Percentiles rank a stretch among this genome's conserved stretches.
These are phyloP conservation scores for Phytophthora gonapodyides DNA, from an alignment of 352 stramenopile species.

Conservation along the genomic window DNA sequence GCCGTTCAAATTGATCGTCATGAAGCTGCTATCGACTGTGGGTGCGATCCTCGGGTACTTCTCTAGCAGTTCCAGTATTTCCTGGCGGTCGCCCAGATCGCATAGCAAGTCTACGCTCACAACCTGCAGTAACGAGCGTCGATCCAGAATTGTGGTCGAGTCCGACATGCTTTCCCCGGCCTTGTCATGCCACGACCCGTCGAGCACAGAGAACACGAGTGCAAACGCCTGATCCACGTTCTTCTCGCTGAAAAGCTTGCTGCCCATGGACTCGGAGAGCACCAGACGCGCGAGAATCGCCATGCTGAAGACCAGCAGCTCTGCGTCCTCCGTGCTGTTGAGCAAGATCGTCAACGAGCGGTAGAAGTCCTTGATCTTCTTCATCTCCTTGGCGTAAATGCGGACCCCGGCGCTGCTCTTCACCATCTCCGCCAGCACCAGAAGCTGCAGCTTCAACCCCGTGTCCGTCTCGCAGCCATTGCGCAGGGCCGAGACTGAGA, in stretches of 20 bases:
- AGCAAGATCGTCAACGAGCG: conserved; percentile 80
- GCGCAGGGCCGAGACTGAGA: conserved; percentile 50
- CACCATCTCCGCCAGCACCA: conserved; percentile 70
- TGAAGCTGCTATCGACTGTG: conserved; percentile 57
- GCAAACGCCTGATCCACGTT: conserved; percentile 77
- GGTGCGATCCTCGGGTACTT: conserved; percentile 51
- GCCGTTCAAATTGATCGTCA: conserved; percentile 72
- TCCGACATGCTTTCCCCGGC: conserved; percentile 28
- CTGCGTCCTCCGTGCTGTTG: conserved; percentile 75
- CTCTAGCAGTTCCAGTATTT: conserved; percentile 62
- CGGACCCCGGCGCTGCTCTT: conserved; percentile 72
- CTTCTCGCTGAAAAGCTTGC: conserved; percentile 82
- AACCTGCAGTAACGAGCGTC: conserved; percentile 50
- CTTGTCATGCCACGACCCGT: conserved; percentile 52
- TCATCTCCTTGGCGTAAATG: conserved; percentile 81
- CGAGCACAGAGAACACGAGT: conserved; percentile 75
- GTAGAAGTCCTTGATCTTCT: conserved; percentile 81
- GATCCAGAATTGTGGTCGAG: conserved; percentile 44
- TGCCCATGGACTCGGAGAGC: conserved; percentile 71
- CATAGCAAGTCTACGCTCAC: conserved; percentile 72
- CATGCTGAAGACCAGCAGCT: conserved; percentile 82
- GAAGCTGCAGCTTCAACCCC: conserved; percentile 67
- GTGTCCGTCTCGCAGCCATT: conserved; percentile 51
- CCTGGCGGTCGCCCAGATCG: conserved; percentile 59
- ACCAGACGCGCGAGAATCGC: conserved; percentile 75